Conservation (phyloP, 176 grass and related monocot species). For the Canna indica region DNA sequence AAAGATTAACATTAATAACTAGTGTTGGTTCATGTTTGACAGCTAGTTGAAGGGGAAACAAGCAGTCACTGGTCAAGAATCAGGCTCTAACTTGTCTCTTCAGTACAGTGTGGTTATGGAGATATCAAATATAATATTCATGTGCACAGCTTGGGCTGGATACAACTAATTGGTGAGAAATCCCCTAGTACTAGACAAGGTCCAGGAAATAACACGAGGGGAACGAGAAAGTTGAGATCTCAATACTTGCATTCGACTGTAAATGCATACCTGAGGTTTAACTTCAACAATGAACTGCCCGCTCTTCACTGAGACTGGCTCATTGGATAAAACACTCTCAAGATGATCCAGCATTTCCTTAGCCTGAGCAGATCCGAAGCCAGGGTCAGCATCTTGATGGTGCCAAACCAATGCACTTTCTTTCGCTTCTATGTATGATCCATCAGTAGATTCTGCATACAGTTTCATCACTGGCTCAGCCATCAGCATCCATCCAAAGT, state of each 20-base stretch:
- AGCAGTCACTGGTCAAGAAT: too few species aligned
- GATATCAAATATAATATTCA: too few species aligned
- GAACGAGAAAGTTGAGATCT: constrained; percentile 1
- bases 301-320: constrained; percentile 89
- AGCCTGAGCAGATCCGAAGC: constrained; percentile 85
- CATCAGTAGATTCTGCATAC: constrained; percentile 90
- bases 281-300: constrained; percentile 98
- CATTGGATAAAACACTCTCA: constrained; percentile 90
- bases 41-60: too few species aligned
- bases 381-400: constrained; percentile 88
- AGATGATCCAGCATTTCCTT: constrained; percentile 98
- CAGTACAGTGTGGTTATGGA: too few species aligned
- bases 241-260: background rate
- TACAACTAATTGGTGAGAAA: too few species aligned
- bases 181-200: too few species aligned
- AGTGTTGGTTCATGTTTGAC: too few species aligned
- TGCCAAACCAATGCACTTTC: constrained; percentile 97
- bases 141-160: too few species aligned
- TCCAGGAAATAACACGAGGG: too few species aligned
- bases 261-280: constrained; percentile 72
- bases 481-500: constrained; percentile 96
- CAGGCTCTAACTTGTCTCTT: too few species aligned
- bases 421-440: constrained; percentile 71
- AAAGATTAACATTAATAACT: background rate
- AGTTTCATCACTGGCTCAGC: constrained; percentile 91